These are phyloP conservation scores for Candida namnaoensis DNA, from an alignment of 805 yeast genomes.

Conservation along the genomic window DNA sequence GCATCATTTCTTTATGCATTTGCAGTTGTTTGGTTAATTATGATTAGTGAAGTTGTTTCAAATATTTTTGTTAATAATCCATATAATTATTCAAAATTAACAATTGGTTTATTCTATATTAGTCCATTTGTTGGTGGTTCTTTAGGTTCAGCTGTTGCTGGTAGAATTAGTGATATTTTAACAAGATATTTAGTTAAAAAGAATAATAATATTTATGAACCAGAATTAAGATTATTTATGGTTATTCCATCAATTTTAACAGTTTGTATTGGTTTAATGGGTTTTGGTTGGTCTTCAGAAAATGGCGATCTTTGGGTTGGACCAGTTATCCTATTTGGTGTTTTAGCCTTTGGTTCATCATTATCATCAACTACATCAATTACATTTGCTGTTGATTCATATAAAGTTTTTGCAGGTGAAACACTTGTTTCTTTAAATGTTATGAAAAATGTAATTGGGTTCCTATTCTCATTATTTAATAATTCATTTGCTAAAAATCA, in stretches of 20 bases:
- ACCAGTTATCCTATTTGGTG: conserved; percentile 47
- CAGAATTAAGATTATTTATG: conserved; percentile 52
- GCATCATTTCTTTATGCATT: conserved; percentile 44
- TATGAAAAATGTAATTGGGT: conserved; percentile 45
- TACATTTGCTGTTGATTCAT: conserved; percentile 49
- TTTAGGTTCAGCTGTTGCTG: conserved; percentile 46
- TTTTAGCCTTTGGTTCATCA: conserved; percentile 51
- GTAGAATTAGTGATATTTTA: conserved; percentile 38
- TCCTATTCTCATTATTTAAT: conserved; percentile 48
- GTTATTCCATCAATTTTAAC: conserved; percentile 37
- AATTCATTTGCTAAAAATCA: conserved; percentile 30
- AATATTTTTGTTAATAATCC: conserved; percentile 36
- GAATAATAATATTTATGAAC: conserved; percentile 52
- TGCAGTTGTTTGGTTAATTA: conserved; percentile 57
- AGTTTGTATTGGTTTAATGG: conserved; percentile 43
- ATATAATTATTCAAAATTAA: conserved; percentile 29
- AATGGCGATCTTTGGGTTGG: conserved; percentile 43
- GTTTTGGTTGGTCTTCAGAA: conserved; percentile 53
- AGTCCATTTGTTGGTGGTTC: conserved; percentile 52
- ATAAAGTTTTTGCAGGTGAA: conserved; percentile 49
- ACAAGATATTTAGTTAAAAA: conserved; percentile 32
- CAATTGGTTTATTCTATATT: conserved; percentile 45
- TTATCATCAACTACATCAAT: conserved; percentile 55
- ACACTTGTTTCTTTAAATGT: conserved; percentile 48
- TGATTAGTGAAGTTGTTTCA: conserved; percentile 48